Evolutionary conservation across 108 stramenopile species (phyloP).

Genomic region (Skeletonema costatum): DNA sequence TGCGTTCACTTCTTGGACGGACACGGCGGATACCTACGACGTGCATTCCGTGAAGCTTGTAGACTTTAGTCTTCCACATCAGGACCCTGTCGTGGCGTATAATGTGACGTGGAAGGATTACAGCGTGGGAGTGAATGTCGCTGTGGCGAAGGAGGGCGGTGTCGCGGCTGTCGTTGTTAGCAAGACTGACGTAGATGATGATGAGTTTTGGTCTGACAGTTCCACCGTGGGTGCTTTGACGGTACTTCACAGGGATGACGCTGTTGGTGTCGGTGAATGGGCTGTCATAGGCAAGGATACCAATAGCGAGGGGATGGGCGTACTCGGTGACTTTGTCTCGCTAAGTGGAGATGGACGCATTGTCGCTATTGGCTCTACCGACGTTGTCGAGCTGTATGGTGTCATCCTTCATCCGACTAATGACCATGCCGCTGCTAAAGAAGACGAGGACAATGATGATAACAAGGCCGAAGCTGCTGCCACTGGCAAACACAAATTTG

Average conservation of each 20-base stretch:
- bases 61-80: background rate
- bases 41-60: constrained; percentile 6
- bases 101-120: constrained; percentile 7
- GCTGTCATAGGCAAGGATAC: background rate
- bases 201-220: constrained; percentile 8
- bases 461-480: background rate
- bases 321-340: constrained; percentile 43
- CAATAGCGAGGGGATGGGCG: constrained; percentile 4
- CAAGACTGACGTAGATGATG: constrained; percentile 11
- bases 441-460: background rate
- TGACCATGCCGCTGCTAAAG: background rate
- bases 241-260: background rate
- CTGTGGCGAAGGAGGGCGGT: constrained; percentile 5
- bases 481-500: background rate
- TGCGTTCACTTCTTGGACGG: constrained; percentile 5
- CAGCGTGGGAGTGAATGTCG: constrained; percentile 6
- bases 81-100: background rate
- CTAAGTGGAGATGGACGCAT: constrained; percentile 45
- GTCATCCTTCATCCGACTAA: constrained; percentile 2
- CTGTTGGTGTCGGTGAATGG: background rate
- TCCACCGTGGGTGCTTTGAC: constrained; percentile 7
- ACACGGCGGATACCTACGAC: background rate
- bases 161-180: constrained; percentile 8
- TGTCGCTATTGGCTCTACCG: constrained; percentile 51
- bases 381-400: constrained; percentile 15